Evolutionary conservation across 208 protist species (phyloP).

Genomic region (Wallacemonas sp.): DNA sequence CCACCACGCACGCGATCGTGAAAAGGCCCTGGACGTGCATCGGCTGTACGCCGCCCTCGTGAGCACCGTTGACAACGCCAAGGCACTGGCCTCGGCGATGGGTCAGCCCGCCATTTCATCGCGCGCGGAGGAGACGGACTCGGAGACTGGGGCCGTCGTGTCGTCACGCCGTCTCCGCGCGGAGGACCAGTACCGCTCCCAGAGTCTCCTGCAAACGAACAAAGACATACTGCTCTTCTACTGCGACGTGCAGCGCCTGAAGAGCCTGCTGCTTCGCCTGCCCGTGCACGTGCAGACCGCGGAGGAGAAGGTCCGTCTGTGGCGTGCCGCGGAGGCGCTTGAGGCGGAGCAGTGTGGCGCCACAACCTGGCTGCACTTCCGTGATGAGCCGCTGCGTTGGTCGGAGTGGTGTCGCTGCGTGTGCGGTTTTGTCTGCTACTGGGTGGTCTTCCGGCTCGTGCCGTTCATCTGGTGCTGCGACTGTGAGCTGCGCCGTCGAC

Average conservation of each 20-base stretch:
- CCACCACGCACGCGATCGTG: not conserved
- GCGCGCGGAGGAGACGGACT: too few species aligned
- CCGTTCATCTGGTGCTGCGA: slow-evolving; percentile 22
- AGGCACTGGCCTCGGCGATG: slow-evolving; percentile 21
- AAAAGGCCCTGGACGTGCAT: slow-evolving; percentile 7
- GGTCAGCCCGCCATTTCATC: slow-evolving; percentile 20
- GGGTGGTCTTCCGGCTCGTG: slow-evolving; percentile 43
- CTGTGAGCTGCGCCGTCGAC: slow-evolving; percentile 11
- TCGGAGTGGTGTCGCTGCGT: slow-evolving; percentile 37
- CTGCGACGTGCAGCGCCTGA: slow-evolving; percentile 52
- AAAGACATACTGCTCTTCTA: slow-evolving; percentile 55
- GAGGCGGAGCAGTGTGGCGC: slow-evolving; percentile 52
- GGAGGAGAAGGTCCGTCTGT: slow-evolving; percentile 31
- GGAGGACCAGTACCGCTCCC: slow-evolving; percentile 30
- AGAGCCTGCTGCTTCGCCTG: slow-evolving; percentile 35
- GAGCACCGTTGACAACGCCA: slow-evolving; percentile 17
- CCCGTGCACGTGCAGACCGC: slow-evolving; percentile 28
- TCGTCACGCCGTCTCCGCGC: slow-evolving; percentile 17
- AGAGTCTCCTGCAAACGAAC: slow-evolving; percentile 13
- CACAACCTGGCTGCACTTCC: slow-evolving; percentile 46
- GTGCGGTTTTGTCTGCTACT: slow-evolving; percentile 45
- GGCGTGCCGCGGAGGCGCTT: slow-evolving; percentile 33
- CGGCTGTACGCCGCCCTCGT: slow-evolving; percentile 17
- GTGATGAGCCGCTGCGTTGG: slow-evolving; percentile 35
- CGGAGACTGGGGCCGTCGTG: too few species aligned